phyloP scores from a whole-genome alignment of 306 rosid species.

The Sesbania bispinosa region DNA sequence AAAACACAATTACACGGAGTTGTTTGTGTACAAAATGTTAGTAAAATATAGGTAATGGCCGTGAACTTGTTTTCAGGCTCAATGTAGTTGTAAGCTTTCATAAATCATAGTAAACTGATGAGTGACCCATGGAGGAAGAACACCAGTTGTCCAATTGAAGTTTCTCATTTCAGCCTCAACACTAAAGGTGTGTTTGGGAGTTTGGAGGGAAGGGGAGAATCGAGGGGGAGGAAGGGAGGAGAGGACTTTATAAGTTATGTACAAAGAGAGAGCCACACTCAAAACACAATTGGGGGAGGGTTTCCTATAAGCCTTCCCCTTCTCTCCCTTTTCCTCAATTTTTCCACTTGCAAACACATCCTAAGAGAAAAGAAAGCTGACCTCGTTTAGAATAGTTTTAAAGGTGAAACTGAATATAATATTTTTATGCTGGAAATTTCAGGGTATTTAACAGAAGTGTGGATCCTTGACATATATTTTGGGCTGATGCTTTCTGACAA shows the following conservation, averaged over 20 bases:
- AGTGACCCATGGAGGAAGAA: background rate
- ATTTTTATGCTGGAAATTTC: background rate
- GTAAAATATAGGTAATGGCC: background rate
- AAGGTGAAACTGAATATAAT: background rate
- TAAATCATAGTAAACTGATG: background rate
- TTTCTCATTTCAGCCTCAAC: background rate
- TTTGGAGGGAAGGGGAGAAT: too few species aligned
- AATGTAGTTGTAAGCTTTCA: background rate
- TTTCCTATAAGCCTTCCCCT: too few species aligned
- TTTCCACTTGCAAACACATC: too few species aligned
- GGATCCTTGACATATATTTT: background rate
- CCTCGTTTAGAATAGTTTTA: background rate
- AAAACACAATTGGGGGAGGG: too few species aligned
- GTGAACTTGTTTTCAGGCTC: background rate
- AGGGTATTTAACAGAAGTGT: background rate
- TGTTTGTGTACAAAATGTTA: background rate
- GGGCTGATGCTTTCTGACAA: background rate
- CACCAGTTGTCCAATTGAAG: background rate
- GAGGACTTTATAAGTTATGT: too few species aligned
- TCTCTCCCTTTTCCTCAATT: too few species aligned
- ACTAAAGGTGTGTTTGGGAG: too few species aligned
- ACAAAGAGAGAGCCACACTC: too few species aligned
- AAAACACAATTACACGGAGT: too few species aligned
- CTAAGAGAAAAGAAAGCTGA: background rate
- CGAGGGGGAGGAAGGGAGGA: too few species aligned